phyloP scores from a whole-genome alignment of 2,329 filamentous ascomycete species.

The Ophiocordyceps robertsii region DNA sequence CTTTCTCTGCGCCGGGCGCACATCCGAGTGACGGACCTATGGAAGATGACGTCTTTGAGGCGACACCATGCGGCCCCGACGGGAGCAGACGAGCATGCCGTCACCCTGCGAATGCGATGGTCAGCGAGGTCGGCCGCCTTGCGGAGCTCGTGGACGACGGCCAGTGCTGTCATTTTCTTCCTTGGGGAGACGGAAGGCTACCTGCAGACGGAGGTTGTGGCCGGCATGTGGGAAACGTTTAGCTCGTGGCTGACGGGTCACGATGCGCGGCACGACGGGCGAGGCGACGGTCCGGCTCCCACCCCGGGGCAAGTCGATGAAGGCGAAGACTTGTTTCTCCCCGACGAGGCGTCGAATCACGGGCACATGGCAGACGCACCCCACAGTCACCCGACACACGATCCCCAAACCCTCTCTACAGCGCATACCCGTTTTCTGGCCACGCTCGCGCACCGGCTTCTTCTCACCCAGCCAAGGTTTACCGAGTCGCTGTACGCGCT shows the following conservation, averaged over 20 bases:
- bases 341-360: not conserved
- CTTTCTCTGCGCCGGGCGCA: slow-evolving; percentile 76
- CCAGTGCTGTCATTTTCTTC: slow-evolving; percentile 77
- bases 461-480: slow-evolving; percentile 51
- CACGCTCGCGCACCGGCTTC: slow-evolving; percentile 50
- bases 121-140: slow-evolving; percentile 51
- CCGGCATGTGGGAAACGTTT: slow-evolving; percentile 69
- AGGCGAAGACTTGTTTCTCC: not conserved
- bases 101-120: slow-evolving; percentile 49
- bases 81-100: slow-evolving; percentile 45
- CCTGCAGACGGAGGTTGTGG: slow-evolving; percentile 79
- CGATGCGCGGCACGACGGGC: slow-evolving; percentile 13
- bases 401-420: slow-evolving; percentile 71
- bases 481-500: slow-evolving; percentile 53
- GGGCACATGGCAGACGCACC: not conserved
- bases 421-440: slow-evolving; percentile 69
- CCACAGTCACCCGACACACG: slow-evolving; percentile 32
- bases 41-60: slow-evolving; percentile 71
- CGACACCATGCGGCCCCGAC: slow-evolving; percentile 61
- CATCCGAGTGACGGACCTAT: slow-evolving; percentile 69
- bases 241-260: slow-evolving; percentile 54
- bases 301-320: not conserved
- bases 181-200: slow-evolving; percentile 79
- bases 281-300: slow-evolving; percentile 9
- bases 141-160: slow-evolving; percentile 80